phyloP scores from a whole-genome alignment of 1,284 basidiomycete species.

The Stereum hirsutum region DNA sequence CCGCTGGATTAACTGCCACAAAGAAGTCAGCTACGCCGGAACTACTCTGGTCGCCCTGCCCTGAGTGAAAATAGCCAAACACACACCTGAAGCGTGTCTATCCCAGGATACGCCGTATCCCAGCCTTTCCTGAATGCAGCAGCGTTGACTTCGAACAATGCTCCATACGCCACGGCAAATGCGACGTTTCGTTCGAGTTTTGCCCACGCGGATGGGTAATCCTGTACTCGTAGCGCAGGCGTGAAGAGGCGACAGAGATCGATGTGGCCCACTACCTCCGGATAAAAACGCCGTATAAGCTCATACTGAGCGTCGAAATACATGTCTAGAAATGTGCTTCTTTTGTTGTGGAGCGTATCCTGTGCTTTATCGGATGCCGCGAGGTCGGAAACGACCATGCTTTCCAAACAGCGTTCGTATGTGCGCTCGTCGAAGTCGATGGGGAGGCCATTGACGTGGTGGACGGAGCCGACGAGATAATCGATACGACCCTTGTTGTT shows the following conservation, averaged over 20 bases:
- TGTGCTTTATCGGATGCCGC: conserved; percentile 16
- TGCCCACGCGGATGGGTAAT: conserved; percentile 50
- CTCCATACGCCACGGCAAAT: conserved; percentile 76
- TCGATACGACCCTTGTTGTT: conserved; percentile 51
- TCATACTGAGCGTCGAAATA: conserved; percentile 84
- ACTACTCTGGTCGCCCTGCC: too few relatives aligned
- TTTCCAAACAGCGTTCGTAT: conserved; percentile 51
- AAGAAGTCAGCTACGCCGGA: too few relatives aligned
- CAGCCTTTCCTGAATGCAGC: conserved; percentile 92
- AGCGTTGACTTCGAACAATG: conserved; percentile 89
- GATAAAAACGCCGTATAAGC: conserved; percentile 62
- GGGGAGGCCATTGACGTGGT: conserved; percentile 83
- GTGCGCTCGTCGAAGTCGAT: conserved; percentile 87
- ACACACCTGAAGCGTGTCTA: conserved; percentile 68
- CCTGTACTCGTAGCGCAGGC: conserved; percentile 44
- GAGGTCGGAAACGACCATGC: conserved; percentile 20
- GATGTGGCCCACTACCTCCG: conserved; percentile 90
- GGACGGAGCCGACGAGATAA: conserved; percentile 90
- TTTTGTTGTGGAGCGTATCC: conserved; percentile 11
- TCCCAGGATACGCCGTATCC: conserved; percentile 76
- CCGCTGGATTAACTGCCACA: conserved; percentile 66
- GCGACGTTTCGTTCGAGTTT: conserved; percentile 72
- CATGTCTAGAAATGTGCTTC: conserved; percentile 44
- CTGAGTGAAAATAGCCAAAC: neutral
- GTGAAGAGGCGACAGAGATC: conserved; percentile 83